These are phyloP conservation scores for Lenwebbia sp. DNA, from an alignment of 345 rosid species.

Conservation along the genomic window DNA sequence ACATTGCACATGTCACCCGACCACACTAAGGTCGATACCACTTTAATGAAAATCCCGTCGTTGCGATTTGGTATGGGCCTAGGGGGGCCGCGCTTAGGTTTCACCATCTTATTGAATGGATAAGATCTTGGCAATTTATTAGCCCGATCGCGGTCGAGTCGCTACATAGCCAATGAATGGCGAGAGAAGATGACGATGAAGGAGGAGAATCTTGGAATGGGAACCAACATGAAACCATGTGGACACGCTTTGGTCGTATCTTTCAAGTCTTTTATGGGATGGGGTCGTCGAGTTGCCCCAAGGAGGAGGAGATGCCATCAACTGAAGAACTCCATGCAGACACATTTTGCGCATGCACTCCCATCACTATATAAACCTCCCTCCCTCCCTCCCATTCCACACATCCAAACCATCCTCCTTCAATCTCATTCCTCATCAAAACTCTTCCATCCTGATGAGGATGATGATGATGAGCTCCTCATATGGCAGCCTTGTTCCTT, in stretches of 20 bases:
- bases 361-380: neutral
- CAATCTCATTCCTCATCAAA: neutral
- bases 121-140: no score
- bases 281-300: neutral
- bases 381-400: neutral
- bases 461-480: neutral
- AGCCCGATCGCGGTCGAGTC: no score
- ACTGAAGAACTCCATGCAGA: neutral
- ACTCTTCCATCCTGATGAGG: neutral
- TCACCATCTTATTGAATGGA: no score
- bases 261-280: neutral
- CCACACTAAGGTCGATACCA: no score
- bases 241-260: neutral
- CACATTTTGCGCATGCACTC: neutral
- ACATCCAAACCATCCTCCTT: neutral
- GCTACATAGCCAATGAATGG: neutral
- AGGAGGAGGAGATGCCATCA: neutral
- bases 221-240: neutral
- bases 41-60: no score
- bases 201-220: neutral
- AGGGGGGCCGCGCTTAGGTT: no score
- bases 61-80: no score
- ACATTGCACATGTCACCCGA: no score
- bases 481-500: neutral
- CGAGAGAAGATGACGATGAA: neutral